Conservation (phyloP, 371 early-diverging fungal genomes). For the Haplosporangium sp. region DNA sequence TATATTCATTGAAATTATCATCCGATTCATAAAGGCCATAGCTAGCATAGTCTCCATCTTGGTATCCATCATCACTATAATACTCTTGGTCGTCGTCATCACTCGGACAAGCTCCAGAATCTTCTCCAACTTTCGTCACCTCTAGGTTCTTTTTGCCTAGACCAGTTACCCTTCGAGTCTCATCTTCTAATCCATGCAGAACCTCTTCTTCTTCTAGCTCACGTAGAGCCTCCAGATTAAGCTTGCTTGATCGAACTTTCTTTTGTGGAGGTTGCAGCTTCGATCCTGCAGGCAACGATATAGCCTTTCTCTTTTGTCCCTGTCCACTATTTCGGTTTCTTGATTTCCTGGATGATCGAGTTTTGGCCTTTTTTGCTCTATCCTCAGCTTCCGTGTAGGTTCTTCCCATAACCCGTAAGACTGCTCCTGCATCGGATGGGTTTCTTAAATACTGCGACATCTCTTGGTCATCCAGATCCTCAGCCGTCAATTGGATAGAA, state of each 20-base stretch:
- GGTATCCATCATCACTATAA: neutral
- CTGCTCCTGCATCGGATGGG: neutral
- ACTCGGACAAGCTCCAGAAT: neutral
- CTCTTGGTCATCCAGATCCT: conserved; percentile 34
- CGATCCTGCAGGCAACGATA: neutral
- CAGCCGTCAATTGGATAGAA: conserved; percentile 15
- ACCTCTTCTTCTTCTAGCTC: conserved; percentile 1
- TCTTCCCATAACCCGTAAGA: conserved; percentile 10
- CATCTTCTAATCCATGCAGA: neutral
- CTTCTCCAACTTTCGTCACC: neutral
- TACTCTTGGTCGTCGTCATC: conserved; percentile 7
- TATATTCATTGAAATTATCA: conserved; percentile 3
- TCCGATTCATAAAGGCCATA: neutral
- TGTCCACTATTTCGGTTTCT: neutral
- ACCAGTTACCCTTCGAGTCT: neutral
- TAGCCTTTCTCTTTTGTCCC: conserved; percentile 6
- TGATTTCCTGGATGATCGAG: neutral
- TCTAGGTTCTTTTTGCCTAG: neutral
- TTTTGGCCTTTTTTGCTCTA: neutral
- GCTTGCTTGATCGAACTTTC: conserved; percentile 12
- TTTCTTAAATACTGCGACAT: conserved; percentile 9
- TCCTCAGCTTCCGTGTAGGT: conserved; percentile 7
- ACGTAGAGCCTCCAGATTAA: conserved; percentile 16
- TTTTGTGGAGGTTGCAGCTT: neutral
- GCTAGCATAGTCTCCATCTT: neutral